Evolutionary conservation across 257 asterid genomes (phyloP).

Genomic region (Scutellaria minor): DNA sequence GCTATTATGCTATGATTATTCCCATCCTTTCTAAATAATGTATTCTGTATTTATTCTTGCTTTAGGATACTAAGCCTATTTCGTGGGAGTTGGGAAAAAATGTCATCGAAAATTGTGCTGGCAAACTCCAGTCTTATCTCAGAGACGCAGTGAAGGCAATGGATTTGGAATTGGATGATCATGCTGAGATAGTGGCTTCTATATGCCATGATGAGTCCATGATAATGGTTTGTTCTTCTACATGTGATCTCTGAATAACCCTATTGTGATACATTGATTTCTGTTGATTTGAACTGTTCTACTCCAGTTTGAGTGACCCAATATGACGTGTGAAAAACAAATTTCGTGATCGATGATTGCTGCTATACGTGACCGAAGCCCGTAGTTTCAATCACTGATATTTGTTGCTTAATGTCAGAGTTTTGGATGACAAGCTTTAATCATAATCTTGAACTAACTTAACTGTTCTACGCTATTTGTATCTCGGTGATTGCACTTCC

Average conservation of each 20-base stretch:
- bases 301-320: conserved; percentile 17
- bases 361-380: neutral
- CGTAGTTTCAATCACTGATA: neutral
- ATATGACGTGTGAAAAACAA: neutral
- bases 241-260: conserved; percentile 11
- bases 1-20: conserved; percentile 20
- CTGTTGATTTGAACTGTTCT: conserved; percentile 24
- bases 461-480: neutral
- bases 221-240: conserved; percentile 47
- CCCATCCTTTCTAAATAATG: conserved; percentile 30
- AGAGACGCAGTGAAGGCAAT: conserved; percentile 44
- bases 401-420: neutral
- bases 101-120: conserved; percentile 54
- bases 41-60: conserved; percentile 28
- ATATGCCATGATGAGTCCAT: conserved; percentile 42
- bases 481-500: neutral
- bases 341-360: conserved; percentile 2
- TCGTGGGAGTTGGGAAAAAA: conserved; percentile 62
- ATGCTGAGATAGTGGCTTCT: conserved; percentile 47
- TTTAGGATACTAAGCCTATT: conserved; percentile 51
- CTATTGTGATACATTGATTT: conserved; percentile 19
- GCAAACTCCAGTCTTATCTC: conserved; percentile 45
- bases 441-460: neutral
- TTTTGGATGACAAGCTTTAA: neutral
- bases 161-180: conserved; percentile 49